Evolutionary conservation across 352 stramenopile species (phyloP).

Genomic region (Pseudoperonospora humuli): DNA sequence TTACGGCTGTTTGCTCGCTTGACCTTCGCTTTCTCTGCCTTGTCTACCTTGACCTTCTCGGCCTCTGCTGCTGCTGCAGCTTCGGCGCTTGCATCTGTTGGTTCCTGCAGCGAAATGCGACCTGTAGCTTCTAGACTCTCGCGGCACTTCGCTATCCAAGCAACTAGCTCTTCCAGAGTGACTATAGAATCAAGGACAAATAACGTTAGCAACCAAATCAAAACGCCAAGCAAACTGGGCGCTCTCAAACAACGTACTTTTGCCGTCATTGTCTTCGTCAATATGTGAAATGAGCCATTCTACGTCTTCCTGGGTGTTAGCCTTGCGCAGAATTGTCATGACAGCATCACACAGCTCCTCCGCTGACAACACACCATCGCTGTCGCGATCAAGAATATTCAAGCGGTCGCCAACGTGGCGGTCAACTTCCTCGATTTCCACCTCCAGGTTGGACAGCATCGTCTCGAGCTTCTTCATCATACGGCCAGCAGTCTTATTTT

Average conservation of each 20-base stretch:
- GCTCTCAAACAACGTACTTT: slow-evolving; percentile 43
- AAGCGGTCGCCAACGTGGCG: slow-evolving; percentile 96
- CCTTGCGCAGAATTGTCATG: slow-evolving; percentile 91
- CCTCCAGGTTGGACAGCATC: slow-evolving; percentile 92
- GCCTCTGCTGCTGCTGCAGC: slow-evolving; percentile 20
- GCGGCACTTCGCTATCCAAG: slow-evolving; percentile 83
- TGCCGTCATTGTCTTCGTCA: slow-evolving; percentile 87
- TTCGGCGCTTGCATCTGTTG: slow-evolving; percentile 20
- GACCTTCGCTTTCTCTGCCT: slow-evolving; percentile 41
- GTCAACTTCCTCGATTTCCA: slow-evolving; percentile 92
- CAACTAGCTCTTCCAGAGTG: slow-evolving; percentile 88
- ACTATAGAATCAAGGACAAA: slow-evolving; percentile 50
- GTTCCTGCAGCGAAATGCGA: slow-evolving; percentile 52
- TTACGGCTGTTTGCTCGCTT: slow-evolving; percentile 68
- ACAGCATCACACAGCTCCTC: slow-evolving; percentile 94
- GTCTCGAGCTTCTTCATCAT: slow-evolving; percentile 90
- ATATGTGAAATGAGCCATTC: slow-evolving; percentile 92
- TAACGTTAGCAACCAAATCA: slow-evolving; percentile 11
- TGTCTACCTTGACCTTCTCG: slow-evolving; percentile 22
- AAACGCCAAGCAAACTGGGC: background rate
- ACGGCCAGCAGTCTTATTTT: slow-evolving; percentile 85
- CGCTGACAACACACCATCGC: slow-evolving; percentile 91
- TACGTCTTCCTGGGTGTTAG: slow-evolving; percentile 92
- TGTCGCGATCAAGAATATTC: slow-evolving; percentile 96
- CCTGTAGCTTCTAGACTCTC: slow-evolving; percentile 84